phyloP scores from a whole-genome alignment of 768 basidiomycete species.

The Lenzites betulinus region DNA sequence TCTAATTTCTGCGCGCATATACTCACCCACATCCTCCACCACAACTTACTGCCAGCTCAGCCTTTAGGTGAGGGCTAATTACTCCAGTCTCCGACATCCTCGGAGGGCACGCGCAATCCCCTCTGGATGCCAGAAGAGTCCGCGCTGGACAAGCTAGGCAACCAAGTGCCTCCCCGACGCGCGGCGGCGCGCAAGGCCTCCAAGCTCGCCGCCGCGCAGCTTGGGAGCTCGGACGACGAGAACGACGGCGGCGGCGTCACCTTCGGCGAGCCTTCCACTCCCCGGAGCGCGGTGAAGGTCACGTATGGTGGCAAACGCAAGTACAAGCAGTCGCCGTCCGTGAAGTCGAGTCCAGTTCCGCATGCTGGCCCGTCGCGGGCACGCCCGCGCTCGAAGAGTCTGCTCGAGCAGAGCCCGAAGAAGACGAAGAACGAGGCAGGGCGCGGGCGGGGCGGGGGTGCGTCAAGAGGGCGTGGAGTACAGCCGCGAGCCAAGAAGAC shows the following conservation, averaged over 20 bases:
- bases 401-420: background rate
- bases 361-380: background rate
- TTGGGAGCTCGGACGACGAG: conserved; percentile 26
- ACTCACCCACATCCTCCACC: background rate
- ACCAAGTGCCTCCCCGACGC: conserved; percentile 17
- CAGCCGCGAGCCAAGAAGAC: background rate
- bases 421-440: background rate
- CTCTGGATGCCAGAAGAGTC: background rate
- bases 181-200: conserved; percentile 27
- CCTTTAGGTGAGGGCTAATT: background rate
- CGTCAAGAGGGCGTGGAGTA: background rate
- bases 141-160: background rate
- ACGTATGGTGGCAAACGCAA: conserved; percentile 24
- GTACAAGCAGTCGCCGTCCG: conserved; percentile 3
- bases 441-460: background rate
- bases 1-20: background rate
- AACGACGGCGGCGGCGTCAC: conserved; percentile 6
- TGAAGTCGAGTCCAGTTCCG: conserved; percentile 1
- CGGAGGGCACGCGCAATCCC: background rate
- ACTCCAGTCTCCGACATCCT: background rate
- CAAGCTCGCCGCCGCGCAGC: conserved; percentile 27
- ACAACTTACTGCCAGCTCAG: background rate
- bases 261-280: conserved; percentile 26
- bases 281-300: conserved; percentile 16
- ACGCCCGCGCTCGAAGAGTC: background rate